Base-by-base conservation (phyloP, 73 alveolate genomes). In the Stentor coeruleus region DNA sequence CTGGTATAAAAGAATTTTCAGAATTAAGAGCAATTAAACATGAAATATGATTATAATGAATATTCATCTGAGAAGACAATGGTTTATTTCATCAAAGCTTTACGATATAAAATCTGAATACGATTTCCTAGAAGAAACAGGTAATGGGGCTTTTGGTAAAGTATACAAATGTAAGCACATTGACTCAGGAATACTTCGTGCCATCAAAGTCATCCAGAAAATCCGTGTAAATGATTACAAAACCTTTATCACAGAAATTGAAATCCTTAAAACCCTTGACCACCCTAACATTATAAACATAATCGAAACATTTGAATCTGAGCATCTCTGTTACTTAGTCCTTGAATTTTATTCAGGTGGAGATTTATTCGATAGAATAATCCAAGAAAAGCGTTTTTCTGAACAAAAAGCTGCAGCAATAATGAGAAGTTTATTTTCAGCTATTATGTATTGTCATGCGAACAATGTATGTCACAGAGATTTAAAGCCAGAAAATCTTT, bases 401-500 rank as follows among this genome's bases (percentile, higher is more conserved):
- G 91, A 85, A 82, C 38, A 74, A 36, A 74, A 85, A 59, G 84
- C 91, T 28, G 91, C 87, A n/a, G 55, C 6, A 1, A 38, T 85
- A 28, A 79, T 85, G 88, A 85, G 59, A 49, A 74, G 59, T 36
- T 37, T 85, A 3, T n/a, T 85, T 39, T 59, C 89, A 39, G 96
- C 96, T 35, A 81, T 90, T 38, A 49, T 66, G 76, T 90, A 90
- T 81, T 90, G 96, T 83, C 91, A 84, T 85, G 66, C 38, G 31
- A 37, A 73, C 58, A 74, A 84, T 59, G 85, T 90, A 11, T 87
- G 89, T 0, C 96, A 90, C 85, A 83, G 96, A 73, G 96, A 90
- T 77, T 77, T 90, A 82, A 90, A 90, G 59, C 90, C 93, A 6
- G 96, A 90, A 88, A 90, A 90, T 82, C 82, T 83, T 3, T 77